Conservation (phyloP, 768 basidiomycete species). For the Tricholoma bakamatsutake region DNA sequence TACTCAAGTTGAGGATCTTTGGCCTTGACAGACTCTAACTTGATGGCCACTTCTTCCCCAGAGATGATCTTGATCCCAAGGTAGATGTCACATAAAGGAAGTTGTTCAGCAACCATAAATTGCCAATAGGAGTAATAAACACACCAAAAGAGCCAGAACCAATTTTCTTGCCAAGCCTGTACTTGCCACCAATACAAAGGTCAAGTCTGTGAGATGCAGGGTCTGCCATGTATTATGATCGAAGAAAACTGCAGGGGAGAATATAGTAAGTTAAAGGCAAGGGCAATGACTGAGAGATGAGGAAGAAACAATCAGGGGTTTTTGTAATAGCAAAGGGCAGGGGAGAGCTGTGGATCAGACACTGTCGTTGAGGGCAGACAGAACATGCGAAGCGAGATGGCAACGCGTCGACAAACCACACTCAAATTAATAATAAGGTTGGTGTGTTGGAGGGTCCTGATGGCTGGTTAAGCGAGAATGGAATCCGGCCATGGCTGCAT, state of each 20-base stretch:
- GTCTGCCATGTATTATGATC: conserved; percentile 59
- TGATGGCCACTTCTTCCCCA: conserved; percentile 99
- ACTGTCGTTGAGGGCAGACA: too few species aligned
- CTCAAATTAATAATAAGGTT: too few species aligned
- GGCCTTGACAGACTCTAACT: conserved; percentile 99
- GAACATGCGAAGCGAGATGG: too few species aligned
- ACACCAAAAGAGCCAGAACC: conserved; percentile 96
- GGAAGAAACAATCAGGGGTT: too few species aligned
- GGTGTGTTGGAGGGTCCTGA: too few species aligned
- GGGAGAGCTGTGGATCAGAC: too few species aligned
- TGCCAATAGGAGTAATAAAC: conserved; percentile 22
- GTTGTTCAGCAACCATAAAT: conserved; percentile 7
- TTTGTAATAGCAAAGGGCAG: too few species aligned
- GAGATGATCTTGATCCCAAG: conserved; percentile 99
- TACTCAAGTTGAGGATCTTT: conserved; percentile 99
- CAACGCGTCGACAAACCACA: too few species aligned
- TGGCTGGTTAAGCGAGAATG: too few species aligned
- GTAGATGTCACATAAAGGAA: conserved; percentile 86
- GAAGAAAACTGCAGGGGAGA: conserved; percentile 15
- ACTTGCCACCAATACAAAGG: conserved; percentile 89
- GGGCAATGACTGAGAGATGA: conserved; percentile 11
- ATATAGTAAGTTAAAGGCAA: conserved; percentile 14
- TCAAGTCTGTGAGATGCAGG: conserved; percentile 67
- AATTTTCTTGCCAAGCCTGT: conserved; percentile 98
- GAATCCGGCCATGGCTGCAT: too few species aligned